These are phyloP conservation scores for Lipomyces mesembrius DNA, from an alignment of 805 yeast genomes.

Conservation along the genomic window DNA sequence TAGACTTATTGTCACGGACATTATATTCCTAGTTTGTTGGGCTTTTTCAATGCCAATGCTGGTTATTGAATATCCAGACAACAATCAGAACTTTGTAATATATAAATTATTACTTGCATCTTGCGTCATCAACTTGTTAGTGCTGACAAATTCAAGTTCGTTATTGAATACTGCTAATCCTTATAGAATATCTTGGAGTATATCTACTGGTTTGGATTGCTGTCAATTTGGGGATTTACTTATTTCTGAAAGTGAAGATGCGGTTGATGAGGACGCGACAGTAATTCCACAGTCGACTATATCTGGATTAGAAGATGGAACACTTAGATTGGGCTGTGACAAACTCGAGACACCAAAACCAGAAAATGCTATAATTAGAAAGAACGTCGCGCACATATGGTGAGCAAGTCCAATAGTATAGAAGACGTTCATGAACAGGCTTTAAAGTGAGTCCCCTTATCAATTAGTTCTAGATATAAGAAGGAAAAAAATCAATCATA, in stretches of 20 bases:
- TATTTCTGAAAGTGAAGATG: neutral
- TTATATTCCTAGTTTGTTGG: constrained; percentile 27
- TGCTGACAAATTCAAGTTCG: neutral
- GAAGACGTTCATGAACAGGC: neutral
- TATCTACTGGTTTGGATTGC: constrained; percentile 16
- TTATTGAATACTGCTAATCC: neutral
- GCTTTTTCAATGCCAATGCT: constrained; percentile 25
- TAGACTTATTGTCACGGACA: constrained; percentile 15
- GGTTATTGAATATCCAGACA: constrained; percentile 21
- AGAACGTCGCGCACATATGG: neutral
- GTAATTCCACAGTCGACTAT: constrained; percentile 3
- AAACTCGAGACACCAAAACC: neutral
- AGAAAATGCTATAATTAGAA: neutral
- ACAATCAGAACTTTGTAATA: neutral
- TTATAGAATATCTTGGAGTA: constrained; percentile 25
- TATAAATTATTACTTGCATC: constrained; percentile 12
- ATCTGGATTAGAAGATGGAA: constrained; percentile 2
- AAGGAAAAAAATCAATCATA: neutral
- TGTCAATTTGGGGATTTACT: constrained; percentile 12
- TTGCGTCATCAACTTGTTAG: constrained; percentile 7
- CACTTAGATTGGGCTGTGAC: neutral
- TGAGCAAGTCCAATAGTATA: neutral
- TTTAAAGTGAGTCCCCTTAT: neutral
- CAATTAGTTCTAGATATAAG: neutral
- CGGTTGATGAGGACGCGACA: neutral